Evolutionary conservation across 2,329 filamentous ascomycete genomes (phyloP).

Genomic region (Claviceps maximensis): DNA sequence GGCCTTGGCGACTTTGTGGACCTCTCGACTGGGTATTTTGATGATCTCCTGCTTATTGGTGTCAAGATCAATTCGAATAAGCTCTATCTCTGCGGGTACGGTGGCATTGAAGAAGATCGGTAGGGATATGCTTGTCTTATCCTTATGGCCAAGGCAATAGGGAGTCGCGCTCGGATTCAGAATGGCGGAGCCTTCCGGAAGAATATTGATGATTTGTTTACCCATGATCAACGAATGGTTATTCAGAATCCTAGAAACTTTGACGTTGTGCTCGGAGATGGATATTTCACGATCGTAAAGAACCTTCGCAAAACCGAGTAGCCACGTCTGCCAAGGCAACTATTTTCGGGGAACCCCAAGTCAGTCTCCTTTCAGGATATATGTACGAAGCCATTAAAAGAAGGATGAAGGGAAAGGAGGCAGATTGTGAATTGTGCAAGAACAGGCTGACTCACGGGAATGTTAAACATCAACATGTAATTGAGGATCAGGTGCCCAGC

Average conservation of each 20-base stretch:
- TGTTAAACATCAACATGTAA: constrained; percentile 84
- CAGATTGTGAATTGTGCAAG: not conserved
- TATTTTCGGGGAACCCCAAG: constrained; percentile 17
- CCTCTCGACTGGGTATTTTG: constrained; percentile 57
- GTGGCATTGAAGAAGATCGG: constrained; percentile 93
- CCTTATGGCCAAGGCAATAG: constrained; percentile 62
- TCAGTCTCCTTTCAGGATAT: not conserved
- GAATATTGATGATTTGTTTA: constrained; percentile 92
- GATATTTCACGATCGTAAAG: constrained; percentile 88
- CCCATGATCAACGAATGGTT: constrained; percentile 90
- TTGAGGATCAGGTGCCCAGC: constrained; percentile 59
- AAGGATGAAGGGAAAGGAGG: not conserved
- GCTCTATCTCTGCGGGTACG: constrained; percentile 72
- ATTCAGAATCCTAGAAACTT: constrained; percentile 73
- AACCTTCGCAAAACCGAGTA: constrained; percentile 61
- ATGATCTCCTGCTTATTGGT: constrained; percentile 70
- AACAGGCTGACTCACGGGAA: constrained; percentile 45
- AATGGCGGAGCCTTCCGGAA: constrained; percentile 87
- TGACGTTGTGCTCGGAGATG: constrained; percentile 86
- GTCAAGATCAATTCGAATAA: constrained; percentile 76
- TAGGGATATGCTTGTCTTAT: constrained; percentile 48
- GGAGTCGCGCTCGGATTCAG: constrained; percentile 71
- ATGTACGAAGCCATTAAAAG: not conserved
- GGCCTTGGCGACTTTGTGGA: constrained; percentile 60
- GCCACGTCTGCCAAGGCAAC: constrained; percentile 61